These are phyloP conservation scores for Dactylellina drechsleri DNA, from an alignment of 2,329 filamentous ascomycete species.

Conservation along the genomic window DNA sequence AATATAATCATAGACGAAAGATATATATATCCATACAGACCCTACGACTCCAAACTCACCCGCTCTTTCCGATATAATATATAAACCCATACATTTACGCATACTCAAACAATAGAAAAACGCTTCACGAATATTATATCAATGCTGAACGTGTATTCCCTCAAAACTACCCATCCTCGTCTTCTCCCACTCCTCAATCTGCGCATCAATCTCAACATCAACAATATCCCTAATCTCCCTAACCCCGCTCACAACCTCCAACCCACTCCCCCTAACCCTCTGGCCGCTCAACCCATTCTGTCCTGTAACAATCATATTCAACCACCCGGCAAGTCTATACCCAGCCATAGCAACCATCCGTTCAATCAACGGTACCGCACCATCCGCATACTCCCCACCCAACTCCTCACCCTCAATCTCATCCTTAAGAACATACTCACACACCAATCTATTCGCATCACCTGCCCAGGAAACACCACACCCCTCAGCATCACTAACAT, in stretches of 20 bases:
- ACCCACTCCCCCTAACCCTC: background rate
- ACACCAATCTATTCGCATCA: slow-evolving; percentile 72
- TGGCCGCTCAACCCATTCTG: slow-evolving; percentile 48
- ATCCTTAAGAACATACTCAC: slow-evolving; percentile 65
- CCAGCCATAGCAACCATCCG: slow-evolving; percentile 75
- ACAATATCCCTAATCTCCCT: slow-evolving; percentile 3
- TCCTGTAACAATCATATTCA: slow-evolving; percentile 69
- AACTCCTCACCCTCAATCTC: slow-evolving; percentile 70
- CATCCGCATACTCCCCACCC: slow-evolving; percentile 71
- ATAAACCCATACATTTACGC: background rate
- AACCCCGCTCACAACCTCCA: background rate
- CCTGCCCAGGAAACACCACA: slow-evolving; percentile 73
- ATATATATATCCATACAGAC: slow-evolving; percentile 4
- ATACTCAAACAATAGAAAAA: background rate
- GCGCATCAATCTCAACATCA: slow-evolving; percentile 21
- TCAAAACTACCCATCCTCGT: background rate
- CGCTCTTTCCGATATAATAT: background rate
- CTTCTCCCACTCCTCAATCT: slow-evolving; percentile 4
- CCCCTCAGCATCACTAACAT: slow-evolving; percentile 67
- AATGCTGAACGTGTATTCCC: slow-evolving; percentile 36
- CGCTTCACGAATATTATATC: background rate
- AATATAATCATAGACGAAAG: background rate
- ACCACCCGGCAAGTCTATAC: slow-evolving; percentile 74
- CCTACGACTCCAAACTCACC: background rate
- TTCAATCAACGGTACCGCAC: slow-evolving; percentile 73